Base-by-base conservation (phyloP, 2,329 filamentous ascomycete species). In the Helotiales sp. region DNA sequence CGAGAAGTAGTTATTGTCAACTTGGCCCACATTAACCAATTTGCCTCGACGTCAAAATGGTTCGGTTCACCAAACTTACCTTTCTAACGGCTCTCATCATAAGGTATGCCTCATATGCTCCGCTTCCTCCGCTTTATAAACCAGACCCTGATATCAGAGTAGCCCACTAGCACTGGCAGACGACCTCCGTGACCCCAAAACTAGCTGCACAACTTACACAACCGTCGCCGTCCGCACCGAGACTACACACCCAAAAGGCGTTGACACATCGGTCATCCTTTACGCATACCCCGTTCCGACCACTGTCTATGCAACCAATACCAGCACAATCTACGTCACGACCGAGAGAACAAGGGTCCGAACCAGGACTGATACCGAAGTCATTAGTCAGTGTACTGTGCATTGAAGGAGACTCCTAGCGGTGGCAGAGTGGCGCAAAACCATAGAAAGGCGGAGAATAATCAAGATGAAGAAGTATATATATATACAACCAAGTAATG, bases 321-420 rank as follows among this genome's bases (percentile, higher is more conserved):
- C 52, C 3, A 54, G 52, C 22, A 47, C 27, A 6, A 22, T 54
- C 12, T n/a, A 30, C n/a, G 30, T 17, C 17, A 54, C 52, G 10
- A 47, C 38, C 9, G 42, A 38, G 17, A 36, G 19, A 7, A 54
- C 52, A 30, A 47, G 52, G 17, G 24, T 33, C 9, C 46, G 52
- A 27, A 38, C 52, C 1, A 54, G 40, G 29, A 54, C 52, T 15
- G 38, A 54, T 29, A 54, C 52, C 2, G 13, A 34, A 40, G 29
- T 24, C 27, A 40, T 54, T 5, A 34, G 17, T 17, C 38, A 34
- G 8, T 54, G 52, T 46, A 44, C 40, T 25, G 40, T 47, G 22
- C 29, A 33, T 33, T 36, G 34, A 29, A 30, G 40, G 47, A 17
- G 7, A n/a, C n/a, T n/a, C n/a, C n/a, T n/a, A 27, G 19, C 17